A percentile compares a stretch with the other conserved stretches of the same genome.
Evolutionary conservation across 1,284 basidiomycete species (phyloP).

Genomic region (Apiotrichum montevideense): DNA sequence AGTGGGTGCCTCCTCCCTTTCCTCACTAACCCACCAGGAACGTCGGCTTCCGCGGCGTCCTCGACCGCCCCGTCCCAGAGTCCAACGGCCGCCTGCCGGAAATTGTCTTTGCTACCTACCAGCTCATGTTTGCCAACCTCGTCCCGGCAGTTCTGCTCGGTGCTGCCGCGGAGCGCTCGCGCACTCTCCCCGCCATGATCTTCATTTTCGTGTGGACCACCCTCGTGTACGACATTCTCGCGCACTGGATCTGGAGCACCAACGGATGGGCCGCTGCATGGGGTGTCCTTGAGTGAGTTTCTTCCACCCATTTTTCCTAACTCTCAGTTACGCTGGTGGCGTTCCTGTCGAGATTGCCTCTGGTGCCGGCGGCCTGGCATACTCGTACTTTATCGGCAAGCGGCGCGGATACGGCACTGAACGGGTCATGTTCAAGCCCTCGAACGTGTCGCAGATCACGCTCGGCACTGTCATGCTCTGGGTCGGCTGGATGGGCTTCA

Average conservation of each 20-base stretch:
- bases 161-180: constrained; percentile 75
- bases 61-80: constrained; percentile 67
- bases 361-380: constrained; percentile 78
- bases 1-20: constrained; percentile 18
- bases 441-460: constrained; percentile 73
- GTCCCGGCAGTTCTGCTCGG: constrained; percentile 54
- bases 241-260: constrained; percentile 67
- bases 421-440: constrained; percentile 80
- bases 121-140: constrained; percentile 55
- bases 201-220: constrained; percentile 74
- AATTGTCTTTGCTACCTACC: constrained; percentile 71
- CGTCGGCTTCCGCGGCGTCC: constrained; percentile 59
- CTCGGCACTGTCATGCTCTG: constrained; percentile 84
- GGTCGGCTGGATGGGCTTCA: constrained; percentile 68
- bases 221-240: constrained; percentile 63
- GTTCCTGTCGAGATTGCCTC: constrained; percentile 91
- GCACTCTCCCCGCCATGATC: constrained; percentile 79
- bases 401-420: constrained; percentile 65
- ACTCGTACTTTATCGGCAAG: constrained; percentile 60
- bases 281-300: constrained; percentile 66
- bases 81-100: constrained; percentile 52
- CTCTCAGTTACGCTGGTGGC: constrained; percentile 56
- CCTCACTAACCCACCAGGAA: constrained; percentile 28
- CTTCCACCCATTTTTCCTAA: no score
- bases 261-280: constrained; percentile 85